Evolutionary conservation across 148 eudicot genomes (phyloP).

Genomic region (Tetragonia tetragonoides): DNA sequence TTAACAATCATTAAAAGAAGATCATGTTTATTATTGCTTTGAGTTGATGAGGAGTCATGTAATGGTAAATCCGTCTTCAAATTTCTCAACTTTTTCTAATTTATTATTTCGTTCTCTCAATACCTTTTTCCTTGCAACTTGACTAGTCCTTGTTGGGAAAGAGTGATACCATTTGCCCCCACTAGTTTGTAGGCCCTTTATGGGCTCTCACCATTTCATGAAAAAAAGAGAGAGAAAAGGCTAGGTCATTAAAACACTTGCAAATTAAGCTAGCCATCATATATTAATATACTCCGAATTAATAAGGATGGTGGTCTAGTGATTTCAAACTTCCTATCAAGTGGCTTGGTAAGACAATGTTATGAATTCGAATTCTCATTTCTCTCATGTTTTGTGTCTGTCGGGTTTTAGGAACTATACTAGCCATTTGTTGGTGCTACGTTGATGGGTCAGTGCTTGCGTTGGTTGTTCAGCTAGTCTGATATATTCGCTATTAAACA

Average conservation of each 20-base stretch:
- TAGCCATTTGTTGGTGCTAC: too few relatives aligned
- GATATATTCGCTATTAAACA: too few relatives aligned
- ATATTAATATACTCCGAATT: too few relatives aligned
- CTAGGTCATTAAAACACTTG: constrained; percentile 6
- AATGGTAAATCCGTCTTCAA: neutral
- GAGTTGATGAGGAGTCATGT: neutral
- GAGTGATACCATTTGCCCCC: constrained; percentile 14
- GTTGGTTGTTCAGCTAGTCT: too few relatives aligned
- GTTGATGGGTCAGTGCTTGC: too few relatives aligned
- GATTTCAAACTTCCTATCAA: too few relatives aligned
- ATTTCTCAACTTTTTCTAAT: neutral
- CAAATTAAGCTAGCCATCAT: constrained; percentile 8
- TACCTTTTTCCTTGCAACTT: constrained; percentile 12
- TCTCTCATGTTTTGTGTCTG: too few relatives aligned
- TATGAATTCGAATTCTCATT: too few relatives aligned
- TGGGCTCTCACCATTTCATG: constrained; percentile 16
- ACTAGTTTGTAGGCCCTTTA: constrained; percentile 10
- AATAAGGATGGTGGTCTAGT: too few relatives aligned
- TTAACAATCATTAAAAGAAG: constrained; percentile 18
- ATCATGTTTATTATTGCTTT: neutral
- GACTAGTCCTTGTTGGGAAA: neutral
- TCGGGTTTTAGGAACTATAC: too few relatives aligned
- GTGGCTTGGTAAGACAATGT: too few relatives aligned
- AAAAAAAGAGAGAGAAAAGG: neutral
- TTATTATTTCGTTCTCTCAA: neutral